Base-by-base conservation (phyloP, 768 basidiomycete genomes). In the Trametes cingulata region DNA sequence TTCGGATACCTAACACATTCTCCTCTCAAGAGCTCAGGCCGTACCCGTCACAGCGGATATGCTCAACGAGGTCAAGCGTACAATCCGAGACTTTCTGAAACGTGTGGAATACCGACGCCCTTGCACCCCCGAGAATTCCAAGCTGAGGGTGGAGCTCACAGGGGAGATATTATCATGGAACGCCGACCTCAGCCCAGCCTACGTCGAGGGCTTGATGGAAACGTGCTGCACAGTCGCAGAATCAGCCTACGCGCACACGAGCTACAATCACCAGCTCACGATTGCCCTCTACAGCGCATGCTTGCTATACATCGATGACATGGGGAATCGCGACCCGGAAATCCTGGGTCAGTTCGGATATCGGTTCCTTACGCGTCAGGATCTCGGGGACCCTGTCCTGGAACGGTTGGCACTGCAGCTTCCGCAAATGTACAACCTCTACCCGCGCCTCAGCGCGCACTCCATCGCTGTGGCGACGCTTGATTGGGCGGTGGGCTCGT, bases 401-500 rank as follows among this genome's bases (percentile, higher is more conserved):
- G 73, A 76, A 43, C 66, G 67, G 2, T 65, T 79, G 49, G 77
- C 72, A 13, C 65, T 69, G 14, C 46, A 76, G 41, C 43, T 80
- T n/a, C n/a, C n/a, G 17, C 63, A 64, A 17, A 63, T 72, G 7
- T 58, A 71, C 6, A 54, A 63, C 4, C 56, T 73, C 42, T 79
- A 66, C 51, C 62, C 54, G 10, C 52, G 69, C 0, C 64, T 76
- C 20, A 68, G 64, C 1, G 71, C 73, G 10, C 12, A 51, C 22
- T 8, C 50, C 19, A 56, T 56, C 48, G 65, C 73, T 17, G 68
- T 72, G 8, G 69, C 74, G 3, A 75, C 74, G 0, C 48, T 79
- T 36, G 75, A 74, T 25, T 70, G 73, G 35, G 62, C 80, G 20
- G 71, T 72, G 40, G 72, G 73, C 5, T 59, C 66, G 42, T 36